Base-by-base conservation (phyloP, 2,329 filamentous ascomycete species). In the Pseudonectria buxi region DNA sequence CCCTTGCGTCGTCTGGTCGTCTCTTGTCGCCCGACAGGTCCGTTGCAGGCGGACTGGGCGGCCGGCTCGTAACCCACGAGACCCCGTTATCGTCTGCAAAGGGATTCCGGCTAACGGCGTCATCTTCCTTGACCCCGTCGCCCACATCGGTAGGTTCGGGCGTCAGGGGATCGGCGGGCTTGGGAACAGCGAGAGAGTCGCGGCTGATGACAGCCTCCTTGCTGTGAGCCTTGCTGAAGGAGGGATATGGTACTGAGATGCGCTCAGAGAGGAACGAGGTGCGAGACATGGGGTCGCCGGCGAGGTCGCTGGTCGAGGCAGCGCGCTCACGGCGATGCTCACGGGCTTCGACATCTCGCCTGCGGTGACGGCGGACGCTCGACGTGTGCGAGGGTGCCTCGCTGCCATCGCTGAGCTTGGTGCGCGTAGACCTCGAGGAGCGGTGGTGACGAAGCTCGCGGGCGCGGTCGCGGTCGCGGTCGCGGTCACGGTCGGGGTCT, bases 221-320 rank as follows among this genome's bases (percentile, higher is more conserved):
- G 69, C 87, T 94, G 60, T 94, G 86, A 10, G 84, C 84, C 63
- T 94, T 95, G 63, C 85, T 92, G 61, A 94, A 87, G 10, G 74
- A 72, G 2, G 88, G 86, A 56, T 95, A 94, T 6, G 86, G 82
- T 28, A 84, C 56, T 42, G 71, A 74, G 24, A 68, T 57, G 18
- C 70, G 69, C 35, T 72, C 67, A 12, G 50, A 51, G 15, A 51
- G 35, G 24, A 51, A 42, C 24, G 50, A 53, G 3, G 47, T 45
- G 40, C 58, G 64, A 29, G 61, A 57, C 14, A 63, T 42, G 14
- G 55, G 56, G 50, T 71, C 68, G 14, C 68, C 69, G 10, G 71
- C 67, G 30, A 74, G 55, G 35, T 76, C 69, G 32, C 67, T 68
- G 52, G 67, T 66, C 26, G 66, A 68, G 27, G 57, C 47, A 27